Base-by-base conservation (phyloP, 805 yeast genomes). In the Ogataea trehalophila region DNA sequence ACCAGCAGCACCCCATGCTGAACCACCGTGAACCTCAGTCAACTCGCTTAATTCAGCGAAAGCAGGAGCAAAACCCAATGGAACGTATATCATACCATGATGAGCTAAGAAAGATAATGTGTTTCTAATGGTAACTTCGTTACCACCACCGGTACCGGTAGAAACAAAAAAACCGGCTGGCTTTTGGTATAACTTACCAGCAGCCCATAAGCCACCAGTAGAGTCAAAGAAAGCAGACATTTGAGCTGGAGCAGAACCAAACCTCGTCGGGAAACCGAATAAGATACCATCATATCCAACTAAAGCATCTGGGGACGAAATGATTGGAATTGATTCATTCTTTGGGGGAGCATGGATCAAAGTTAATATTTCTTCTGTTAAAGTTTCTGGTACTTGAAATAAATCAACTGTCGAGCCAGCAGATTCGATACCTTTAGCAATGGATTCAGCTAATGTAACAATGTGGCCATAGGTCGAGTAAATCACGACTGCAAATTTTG, bases 1-100 rank as follows among this genome's bases (percentile, higher is more conserved):
- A 48, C 87, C 72, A 62, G 92, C 94, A 39, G 95, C 89, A 68
- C 95, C 95, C 85, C 89, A 88, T 45, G 95, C 79, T 46, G 91
- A 79, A 58, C 85, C 84, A 59, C 95, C 95, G 62, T 84, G 91
- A 47, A 77, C 74, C 70, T 83, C 91, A 18, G 73, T 75, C 48
- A 84, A 61, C 65, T 75, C 75, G 43, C 75, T 62, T 57, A 81
- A 65, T 49, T 77, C 76, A 43, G 77, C 75, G 62, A 81, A 80
- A 37, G 73, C 75, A 35, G 74, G 67, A 45, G 75, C 80, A 70
- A 77, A 79, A 62, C 96, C 96, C 58, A 87, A 75, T 52, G 96
- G 96, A 49, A 88, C 81, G 66, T 67, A 87, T 56, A 83, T 71
- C 72, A 87, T 75, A 63, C 95, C 95, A 63, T 87, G 95, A 68